Evolutionary conservation across 768 basidiomycete genomes (phyloP).

Genomic region (Mrakia gelida): DNA sequence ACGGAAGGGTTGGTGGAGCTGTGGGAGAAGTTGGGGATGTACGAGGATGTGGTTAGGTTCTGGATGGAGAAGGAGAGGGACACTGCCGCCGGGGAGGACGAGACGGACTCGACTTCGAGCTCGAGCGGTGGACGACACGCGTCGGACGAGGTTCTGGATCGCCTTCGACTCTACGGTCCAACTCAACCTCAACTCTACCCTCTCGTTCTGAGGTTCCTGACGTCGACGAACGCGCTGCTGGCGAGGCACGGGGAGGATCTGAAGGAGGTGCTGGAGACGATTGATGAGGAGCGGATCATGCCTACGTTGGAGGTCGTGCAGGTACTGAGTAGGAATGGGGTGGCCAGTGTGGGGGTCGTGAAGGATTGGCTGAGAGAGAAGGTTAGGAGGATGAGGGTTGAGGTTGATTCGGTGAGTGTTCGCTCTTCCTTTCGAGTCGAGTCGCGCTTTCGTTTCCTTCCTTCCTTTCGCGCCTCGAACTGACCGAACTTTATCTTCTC

Average conservation of each 20-base stretch:
- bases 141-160: constrained; percentile 61
- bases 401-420: constrained; percentile 72
- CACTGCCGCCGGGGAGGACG: background rate
- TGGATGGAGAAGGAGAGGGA: constrained; percentile 69
- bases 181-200: constrained; percentile 73
- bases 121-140: constrained; percentile 36
- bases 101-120: constrained; percentile 41
- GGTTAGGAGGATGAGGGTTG: constrained; percentile 65
- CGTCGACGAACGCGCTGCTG: constrained; percentile 70
- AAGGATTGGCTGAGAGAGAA: constrained; percentile 83
- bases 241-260: constrained; percentile 68
- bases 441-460: no score
- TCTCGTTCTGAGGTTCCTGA: constrained; percentile 82
- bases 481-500: background rate
- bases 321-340: constrained; percentile 77
- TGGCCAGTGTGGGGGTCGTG: constrained; percentile 85
- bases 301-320: constrained; percentile 86
- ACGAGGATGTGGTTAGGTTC: constrained; percentile 87
- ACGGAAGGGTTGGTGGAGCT: constrained; percentile 79
- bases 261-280: constrained; percentile 62
- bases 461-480: no score
- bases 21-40: constrained; percentile 94
- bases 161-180: constrained; percentile 70
- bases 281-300: constrained; percentile 77
- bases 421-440: background rate